Base-by-base conservation (phyloP, 331 rosid species). In the Malus hybrid region DNA sequence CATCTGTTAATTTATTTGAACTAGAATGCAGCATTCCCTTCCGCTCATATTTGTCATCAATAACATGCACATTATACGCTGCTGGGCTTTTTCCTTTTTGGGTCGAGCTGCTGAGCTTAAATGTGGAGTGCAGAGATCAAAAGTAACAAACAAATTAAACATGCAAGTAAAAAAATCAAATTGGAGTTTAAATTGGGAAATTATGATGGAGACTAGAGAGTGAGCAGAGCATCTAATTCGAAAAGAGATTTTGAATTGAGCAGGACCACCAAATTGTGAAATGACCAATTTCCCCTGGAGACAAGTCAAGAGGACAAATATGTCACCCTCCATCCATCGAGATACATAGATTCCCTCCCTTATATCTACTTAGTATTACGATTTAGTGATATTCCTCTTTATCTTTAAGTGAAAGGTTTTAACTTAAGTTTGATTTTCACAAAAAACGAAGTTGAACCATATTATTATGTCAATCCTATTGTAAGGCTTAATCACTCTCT, bases 321-420 rank as follows among this genome's bases (percentile, higher is more conserved):
- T 52, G 57, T 52, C 57, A 16, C 20, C 2, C 57, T 6, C 57
- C 57, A 52, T 52, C 57, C 57, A 16, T 16, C 57, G 6, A 16
- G 20, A 16, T 52, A 52, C 7, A 1, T 15, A 52, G 0, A 52
- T 52, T 6, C 9, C 20, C 57, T 16, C 4, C 0, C 0, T 3
- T 39, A 39, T 9, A 8, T 0, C 1, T 9, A 0, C 44, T 39
- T 39, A 36, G 0, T 39, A 39, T 0, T 2, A 39, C 44, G 4
- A 3, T 39, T 9, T 8, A 39, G 0, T 2, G 1, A 9, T 39
- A 39, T 9, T 39, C 0, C 1, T 39, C 4, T 36, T 36, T 3
- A 39, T 9, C 0, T 39, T 3, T 8, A 36, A 36, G 11, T 2
- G 1, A 36, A 36, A 36, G 0, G 0, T 2, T 3, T 36, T 36